Evolutionary conservation across 495 filamentous ascomycete species (phyloP).

Genomic region (Aspergillus leporis): DNA sequence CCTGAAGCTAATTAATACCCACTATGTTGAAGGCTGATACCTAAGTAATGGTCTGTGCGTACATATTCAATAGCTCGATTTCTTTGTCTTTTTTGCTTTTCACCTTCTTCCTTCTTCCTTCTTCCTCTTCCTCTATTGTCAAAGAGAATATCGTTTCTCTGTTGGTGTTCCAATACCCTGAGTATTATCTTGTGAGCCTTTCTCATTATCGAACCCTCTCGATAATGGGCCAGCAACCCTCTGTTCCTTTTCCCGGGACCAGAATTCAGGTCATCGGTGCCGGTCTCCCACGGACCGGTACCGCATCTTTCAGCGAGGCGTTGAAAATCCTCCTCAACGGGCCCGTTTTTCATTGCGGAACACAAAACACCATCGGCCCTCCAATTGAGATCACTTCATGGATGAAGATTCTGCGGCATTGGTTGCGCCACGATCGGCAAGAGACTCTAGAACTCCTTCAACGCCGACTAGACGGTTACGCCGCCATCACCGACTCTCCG

Average conservation of each 20-base stretch:
- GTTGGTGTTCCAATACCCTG: no score
- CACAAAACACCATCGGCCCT: conserved; percentile 25
- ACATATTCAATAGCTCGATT: no score
- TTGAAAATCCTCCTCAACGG: conserved; percentile 43
- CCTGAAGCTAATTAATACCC: no score
- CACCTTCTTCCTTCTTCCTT: no score
- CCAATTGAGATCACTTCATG: conserved; percentile 23
- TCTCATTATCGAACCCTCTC: neutral
- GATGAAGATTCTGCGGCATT: conserved; percentile 22
- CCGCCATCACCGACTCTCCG: conserved; percentile 41
- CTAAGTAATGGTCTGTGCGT: no score
- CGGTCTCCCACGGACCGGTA: conserved; percentile 52
- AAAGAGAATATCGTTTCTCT: no score
- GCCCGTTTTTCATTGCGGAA: conserved; percentile 17
- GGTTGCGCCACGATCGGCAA: conserved; percentile 21
- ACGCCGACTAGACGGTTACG: conserved; percentile 66
- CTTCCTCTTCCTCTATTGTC: no score
- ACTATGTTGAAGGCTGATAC: no score
- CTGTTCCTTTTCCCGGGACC: conserved; percentile 16
- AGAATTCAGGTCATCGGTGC: conserved; percentile 50
- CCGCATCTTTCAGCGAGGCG: conserved; percentile 49
- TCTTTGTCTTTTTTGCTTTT: no score
- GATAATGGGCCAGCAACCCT: conserved; percentile 24
- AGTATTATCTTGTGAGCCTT: no score
- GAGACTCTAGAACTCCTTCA: conserved; percentile 77